Evolutionary conservation across 2,329 filamentous ascomycete species (phyloP), one percentile per base, ranked within the genome.

Genomic region (Phoma sp.): DNA sequence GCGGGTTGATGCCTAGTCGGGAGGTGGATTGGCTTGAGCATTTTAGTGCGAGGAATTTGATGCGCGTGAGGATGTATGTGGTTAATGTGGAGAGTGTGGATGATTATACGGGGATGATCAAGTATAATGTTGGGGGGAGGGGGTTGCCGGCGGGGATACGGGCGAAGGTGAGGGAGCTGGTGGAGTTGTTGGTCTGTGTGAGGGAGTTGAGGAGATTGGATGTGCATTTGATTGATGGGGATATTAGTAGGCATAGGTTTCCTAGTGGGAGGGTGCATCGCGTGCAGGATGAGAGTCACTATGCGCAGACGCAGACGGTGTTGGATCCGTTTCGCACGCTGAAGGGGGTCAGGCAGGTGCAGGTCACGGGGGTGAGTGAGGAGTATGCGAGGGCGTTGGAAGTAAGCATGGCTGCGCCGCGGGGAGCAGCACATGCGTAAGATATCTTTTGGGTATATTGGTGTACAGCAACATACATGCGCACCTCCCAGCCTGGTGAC

Each of bases 41-140:
- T 15, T 74, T 82, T 39, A 72, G 76, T 5, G 61, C 68, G 54
- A 62, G 69, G 28, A 80, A 81, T 58, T 47, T 81, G 45, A 42
- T 72, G 37, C 58, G 76, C 17, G 72, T 82, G 7, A 75, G 69
- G 61, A 69, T 74, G 25, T 76, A 78, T 29, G 51, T 79, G 34
- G 63, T 82, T 7, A 76, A 75, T 39, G 72, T 82, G 2, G 77
- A 81, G 65, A 76, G 77, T 46, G 76, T 81, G 21, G 80, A 82
- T 59, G 72, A 73, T 33, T 81, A 81, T 47, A 80, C 77, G 1
- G 80, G 78, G 4, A 80, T 80, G 79, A 78, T 81, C 55, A 82
- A 81, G 60, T 81, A 77, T 61, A 81, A 82, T 58, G 78, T 77
- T n/a, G 71, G 74, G 1, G 80, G 78, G 0, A 64, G 71, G 21